Conservation (phyloP, 345 rosid species). For the Brassica napus region DNA sequence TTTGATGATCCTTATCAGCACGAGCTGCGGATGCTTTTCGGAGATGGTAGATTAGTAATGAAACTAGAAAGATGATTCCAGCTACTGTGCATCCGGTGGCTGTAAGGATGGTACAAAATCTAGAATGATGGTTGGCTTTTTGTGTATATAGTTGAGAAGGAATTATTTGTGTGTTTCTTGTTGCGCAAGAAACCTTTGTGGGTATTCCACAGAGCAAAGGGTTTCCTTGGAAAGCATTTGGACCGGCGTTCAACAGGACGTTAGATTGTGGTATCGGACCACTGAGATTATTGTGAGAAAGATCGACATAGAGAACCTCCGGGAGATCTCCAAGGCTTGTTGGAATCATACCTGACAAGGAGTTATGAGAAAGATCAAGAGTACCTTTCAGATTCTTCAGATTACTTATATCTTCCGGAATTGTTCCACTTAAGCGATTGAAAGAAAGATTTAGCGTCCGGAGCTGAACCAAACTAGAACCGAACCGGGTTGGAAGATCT, state of each 20-base stretch:
- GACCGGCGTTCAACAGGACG: constrained; percentile 59
- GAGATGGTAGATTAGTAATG: constrained; percentile 49
- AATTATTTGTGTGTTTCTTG: constrained; percentile 15
- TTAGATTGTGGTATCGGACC: background rate
- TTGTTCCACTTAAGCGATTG: constrained; percentile 53
- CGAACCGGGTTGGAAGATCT: constrained; percentile 53
- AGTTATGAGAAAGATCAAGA: constrained; percentile 80
- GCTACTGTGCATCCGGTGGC: constrained; percentile 19
- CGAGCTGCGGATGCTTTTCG: constrained; percentile 40
- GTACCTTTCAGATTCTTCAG: constrained; percentile 58
- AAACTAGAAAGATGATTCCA: constrained; percentile 57
- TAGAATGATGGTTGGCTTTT: constrained; percentile 17
- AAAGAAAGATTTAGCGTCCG: constrained; percentile 63
- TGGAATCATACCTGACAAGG: constrained; percentile 67
- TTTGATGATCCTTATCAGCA: constrained; percentile 28
- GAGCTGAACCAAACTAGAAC: constrained; percentile 44
- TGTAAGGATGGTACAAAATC: constrained; percentile 17
- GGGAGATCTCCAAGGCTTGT: constrained; percentile 67
- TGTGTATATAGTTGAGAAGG: constrained; percentile 34
- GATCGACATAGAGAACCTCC: constrained; percentile 64
- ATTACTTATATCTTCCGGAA: constrained; percentile 63
- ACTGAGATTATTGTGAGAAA: constrained; percentile 63
- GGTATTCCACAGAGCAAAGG: constrained; percentile 64
- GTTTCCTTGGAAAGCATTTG: constrained; percentile 77
- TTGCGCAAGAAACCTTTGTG: constrained; percentile 39